Conservation (phyloP, 2,329 filamentous ascomycete genomes). For the Xylariaceae sp. region DNA sequence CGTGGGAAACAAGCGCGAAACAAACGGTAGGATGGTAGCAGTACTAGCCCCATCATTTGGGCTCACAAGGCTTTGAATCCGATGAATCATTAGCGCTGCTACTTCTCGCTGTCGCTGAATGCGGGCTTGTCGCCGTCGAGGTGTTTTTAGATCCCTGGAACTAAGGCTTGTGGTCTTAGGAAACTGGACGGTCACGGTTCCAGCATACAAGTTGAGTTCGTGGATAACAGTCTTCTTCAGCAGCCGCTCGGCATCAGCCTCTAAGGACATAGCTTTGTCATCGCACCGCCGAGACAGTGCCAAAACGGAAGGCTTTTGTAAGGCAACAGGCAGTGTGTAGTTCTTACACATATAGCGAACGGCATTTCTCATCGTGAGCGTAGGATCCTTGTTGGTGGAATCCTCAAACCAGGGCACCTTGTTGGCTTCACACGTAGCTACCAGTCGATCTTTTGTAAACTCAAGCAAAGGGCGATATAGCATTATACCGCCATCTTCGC, state of each 20-base stretch:
- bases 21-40: slow-evolving; percentile 40
- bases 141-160: slow-evolving; percentile 4
- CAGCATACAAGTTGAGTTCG: slow-evolving; percentile 44
- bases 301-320: slow-evolving; percentile 63
- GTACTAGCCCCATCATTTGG: slow-evolving; percentile 44
- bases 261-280: slow-evolving; percentile 39
- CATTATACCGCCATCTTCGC: slow-evolving; percentile 64
- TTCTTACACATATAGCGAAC: slow-evolving; percentile 62
- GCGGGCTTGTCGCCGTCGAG: slow-evolving; percentile 25
- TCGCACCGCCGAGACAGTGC: slow-evolving; percentile 53
- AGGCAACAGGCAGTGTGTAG: slow-evolving; percentile 61
- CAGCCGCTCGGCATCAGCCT: slow-evolving; percentile 51
- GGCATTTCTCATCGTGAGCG: slow-evolving; percentile 76
- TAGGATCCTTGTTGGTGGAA: slow-evolving; percentile 72
- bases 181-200: slow-evolving; percentile 45
- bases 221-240: slow-evolving; percentile 47
- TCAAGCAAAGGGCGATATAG: slow-evolving; percentile 66
- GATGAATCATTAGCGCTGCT: slow-evolving; percentile 44
- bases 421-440: slow-evolving; percentile 68
- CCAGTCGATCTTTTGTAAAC: slow-evolving; percentile 70
- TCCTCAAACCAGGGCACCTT: slow-evolving; percentile 78
- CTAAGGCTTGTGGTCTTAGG: slow-evolving; percentile 29
- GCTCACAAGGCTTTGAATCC: slow-evolving; percentile 47
- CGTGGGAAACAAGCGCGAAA: slow-evolving; percentile 47
- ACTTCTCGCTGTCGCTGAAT: slow-evolving; percentile 38